Base-by-base conservation (phyloP, 768 basidiomycete genomes). In the Hericium rajendrae region DNA sequence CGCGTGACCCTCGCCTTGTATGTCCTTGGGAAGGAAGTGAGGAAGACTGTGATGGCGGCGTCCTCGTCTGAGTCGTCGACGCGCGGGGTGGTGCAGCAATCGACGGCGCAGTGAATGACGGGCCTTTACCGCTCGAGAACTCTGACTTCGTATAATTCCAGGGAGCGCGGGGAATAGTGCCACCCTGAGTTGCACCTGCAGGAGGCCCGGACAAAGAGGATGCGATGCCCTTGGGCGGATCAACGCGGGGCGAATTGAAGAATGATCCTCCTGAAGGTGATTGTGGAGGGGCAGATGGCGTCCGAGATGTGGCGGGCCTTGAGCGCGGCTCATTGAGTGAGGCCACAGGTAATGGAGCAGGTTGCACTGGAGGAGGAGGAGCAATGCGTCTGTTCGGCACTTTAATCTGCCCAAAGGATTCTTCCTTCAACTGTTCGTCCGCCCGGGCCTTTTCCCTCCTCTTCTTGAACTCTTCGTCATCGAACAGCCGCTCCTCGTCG, bases 401-500 rank as follows among this genome's bases (percentile, higher is more conserved):
- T 46, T 22, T 46, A 11, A 46, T 5, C 43, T 46, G n/a, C 43
- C 43, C 43, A 6, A 9, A 39, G 38, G 18, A 28, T 55, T 41
- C 20, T 48, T 24, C 41, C 51, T 16, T 53, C 59, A n/a, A 38
- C 59, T 32, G 24, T 60, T 26, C 50, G 51, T 63, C 64, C 16
- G 62, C 67, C 54, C 63, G 66, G 22, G 66, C 67, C 55, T 53
- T 55, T 54, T 60, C 62, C 56, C 62, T 63, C 38, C 70, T 68
- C 64, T 74, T 74, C 64, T 71, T 75, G 53, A 71, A 67, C 48
- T 78, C 78, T 55, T 72, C 75, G 59, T 83, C 84, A 38, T 83
- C 79, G 56, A 83, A 71, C 43, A 92, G 71, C 51, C 85, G 76
- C 26, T 82, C 82, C 43, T 86, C 83, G 20, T 92, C 89, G 48